Evolutionary conservation across 2,329 filamentous ascomycete genomes (phyloP), one percentile per base, ranked within the genome.

Genomic region (Stemphylium lycopersici): DNA sequence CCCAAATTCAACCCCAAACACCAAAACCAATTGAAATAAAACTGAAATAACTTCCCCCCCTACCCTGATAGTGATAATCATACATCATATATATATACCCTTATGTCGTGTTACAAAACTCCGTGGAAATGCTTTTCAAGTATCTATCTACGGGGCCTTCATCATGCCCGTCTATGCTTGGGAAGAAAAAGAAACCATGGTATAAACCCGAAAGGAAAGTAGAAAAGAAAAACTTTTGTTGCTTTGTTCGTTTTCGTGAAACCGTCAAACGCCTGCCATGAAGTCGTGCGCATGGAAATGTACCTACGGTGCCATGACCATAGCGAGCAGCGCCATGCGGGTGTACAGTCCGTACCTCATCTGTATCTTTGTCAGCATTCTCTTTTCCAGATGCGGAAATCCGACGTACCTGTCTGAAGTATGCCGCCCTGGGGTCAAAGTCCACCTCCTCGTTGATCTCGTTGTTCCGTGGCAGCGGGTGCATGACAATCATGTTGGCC

Each of bases 341-440:
- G 90, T 96, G 83, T 97, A 98, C 69, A 99, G 85, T 68, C 95
- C 95, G 79, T 98, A 97, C 79, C 89, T 87, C 93, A 97, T 97
- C 93, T 97, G 70, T 54, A 57, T 41, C 12, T 61, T 26, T 39
- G 73, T 87, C 76, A 86, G 81, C 63, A 62, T 18, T 15, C 1
- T 1, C 15, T 38, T n/a, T 40, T 29, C 5, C 8, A 26, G 22
- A n/a, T 20, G 8, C 1, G 5, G 33, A 24, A 31, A 43, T 36
- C 3, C 4, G 16, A 69, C 90, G 87, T 80, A 96, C 93, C 90
- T 99, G 95, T 90, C 95, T 87, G 80, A 99, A 99, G 81, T 99
- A 99, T 51, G 95, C 93, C 55, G 95, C 95, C 67, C 95, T 83
- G 75, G 96, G 91, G 80, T 99, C 95, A 79, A 96, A 96, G 78